Evolutionary conservation across 1,284 basidiomycete genomes (phyloP), one percentile per base, ranked within the genome.

Genomic region (Phaffia rhodozyma): DNA sequence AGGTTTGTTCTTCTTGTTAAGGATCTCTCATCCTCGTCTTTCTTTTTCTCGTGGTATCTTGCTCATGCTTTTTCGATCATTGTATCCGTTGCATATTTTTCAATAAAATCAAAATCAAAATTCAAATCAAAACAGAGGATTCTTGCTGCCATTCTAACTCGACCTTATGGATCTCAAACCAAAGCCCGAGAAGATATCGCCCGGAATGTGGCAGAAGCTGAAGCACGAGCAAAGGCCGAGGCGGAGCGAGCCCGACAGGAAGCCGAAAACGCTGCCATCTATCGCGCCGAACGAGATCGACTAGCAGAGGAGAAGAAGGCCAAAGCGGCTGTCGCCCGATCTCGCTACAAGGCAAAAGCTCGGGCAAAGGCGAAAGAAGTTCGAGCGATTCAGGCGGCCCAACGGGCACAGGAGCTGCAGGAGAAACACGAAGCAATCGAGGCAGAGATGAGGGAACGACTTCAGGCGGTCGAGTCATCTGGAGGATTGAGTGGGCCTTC

Each of bases 281-380:
- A 18, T 13, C 29, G 27, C n/a, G 5, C 29, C 29, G 27, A 30
- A 25, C 30, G 58, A 51, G 48, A 51, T 49, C 20, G 58, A n/a
- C 27, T 51, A 49, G 30, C 30, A 13, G 49, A 29, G n/a, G 49
- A 52, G 23, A 60, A 52, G 58, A 50, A 60, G 34, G 58, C 48
- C 18, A 58, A 49, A 34, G 58, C 58, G 29, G 58, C 58, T 27
- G 58, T 34, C 21, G 58, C 58, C 21, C 47, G 58, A 34, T n/a
- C 29, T 18, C 58, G 58, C 5, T 50, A 50, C 48, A 52, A 50
- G 34, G 58, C 58, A 1, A 52, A 60, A 38, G 58, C 49, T 3
- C 32, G 34, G 23, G 49, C n/a, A 30, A 60, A 60, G 25, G 48
- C 58, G 16, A 49, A 23, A 5, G 48, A 50, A 51, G 25, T 30